Base-by-base conservation (phyloP, 1,139 yeast species). In the Pichia cactophila region DNA sequence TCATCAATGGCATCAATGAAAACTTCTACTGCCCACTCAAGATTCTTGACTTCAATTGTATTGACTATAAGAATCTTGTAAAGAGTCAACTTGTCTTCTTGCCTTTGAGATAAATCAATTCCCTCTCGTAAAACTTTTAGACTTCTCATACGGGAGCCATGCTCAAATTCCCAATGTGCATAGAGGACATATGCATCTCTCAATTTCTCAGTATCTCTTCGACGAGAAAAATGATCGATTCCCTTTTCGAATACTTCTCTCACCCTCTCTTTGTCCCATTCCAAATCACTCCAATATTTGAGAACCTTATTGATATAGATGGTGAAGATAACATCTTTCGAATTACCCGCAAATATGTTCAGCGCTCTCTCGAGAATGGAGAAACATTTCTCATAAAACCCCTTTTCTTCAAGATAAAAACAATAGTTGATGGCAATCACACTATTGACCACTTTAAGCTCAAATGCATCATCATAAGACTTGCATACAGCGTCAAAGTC, bases 201-300 rank as follows among this genome's bases (percentile, higher is more conserved):
- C 31, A 48, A 42, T 20, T 37, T 43, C 5, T 33, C 26, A 10
- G 14, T 7, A 12, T 47, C 29, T 74, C 64, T 26, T 70, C 41
- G 61, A 55, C 70, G 66, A 0, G 12, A 23, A 28, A 35, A 73
- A 59, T 33, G 43, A 0, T 65, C 71, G 36, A 77, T 59, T 5
- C 78, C 81, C 44, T 80, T 80, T 50, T 87, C 95, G 65, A 86
- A 88, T 20, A 86, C 61, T 54, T 86, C 95, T 40, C 95, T 69
- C 6, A 86, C 67, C 52, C 87, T 69, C 57, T 87, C 96, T 0
- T 61, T 52, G 5, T 67, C 61, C 23, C 79, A 57, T 1, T 48
- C 63, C 57, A 57, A 65, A 43, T 59, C 57, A 1, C 46, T 26
- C 43, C 60, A 58, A 33, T 53, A 54, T 36, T 69, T 61, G 14